Evolutionary conservation across 495 filamentous ascomycete species (phyloP), one percentile per base, ranked within the genome.

Genomic region (Cercophora newfieldiana): DNA sequence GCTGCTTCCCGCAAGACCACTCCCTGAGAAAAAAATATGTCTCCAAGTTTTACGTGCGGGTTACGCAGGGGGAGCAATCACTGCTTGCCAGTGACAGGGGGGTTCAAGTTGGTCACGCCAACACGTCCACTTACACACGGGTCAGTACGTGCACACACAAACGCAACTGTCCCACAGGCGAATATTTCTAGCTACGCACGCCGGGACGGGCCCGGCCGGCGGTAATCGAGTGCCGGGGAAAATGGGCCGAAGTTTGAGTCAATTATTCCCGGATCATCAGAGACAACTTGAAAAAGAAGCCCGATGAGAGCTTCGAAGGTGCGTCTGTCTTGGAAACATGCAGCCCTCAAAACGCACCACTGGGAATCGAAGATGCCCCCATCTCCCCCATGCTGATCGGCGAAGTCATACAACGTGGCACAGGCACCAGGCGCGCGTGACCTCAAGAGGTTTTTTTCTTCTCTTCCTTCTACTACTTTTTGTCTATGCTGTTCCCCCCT

Each of bases 391-490:
- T 53, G 59, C 12, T 51, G 59, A 62, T 62, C 59, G 29, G 33
- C 59, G 49, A 33, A 51, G 44, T 25, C 47, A 21, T 19, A 53
- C 21, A 22, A 53, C 24, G 54, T 57, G 28, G 50, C 50, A 63
- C 30, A 31, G 49, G 33, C 22, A 37, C n/a, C 29, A 16, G 7
- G 61, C 21, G 29, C 48, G 61, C 61, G 48, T 63, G 61, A 63
- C 48, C 48, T 37, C 49, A 22, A 54, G 26, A 44, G 50, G 49
- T 54, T 63, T 63, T 63, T 54, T 54, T 54, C 8, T 56, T 31
- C 59, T 22, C 28, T 7, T 61, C 37, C 10, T 31, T 2, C 18
- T 18, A 25, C 33, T 44, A 6, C 22, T 29, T 60, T n/a, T 60
- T 24, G 58, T 26, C 22, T 60, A 8, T 49, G 16, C 58, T 25